Conservation (phyloP, 2,329 filamentous ascomycete species). For the Cytospora paraplurivora region DNA sequence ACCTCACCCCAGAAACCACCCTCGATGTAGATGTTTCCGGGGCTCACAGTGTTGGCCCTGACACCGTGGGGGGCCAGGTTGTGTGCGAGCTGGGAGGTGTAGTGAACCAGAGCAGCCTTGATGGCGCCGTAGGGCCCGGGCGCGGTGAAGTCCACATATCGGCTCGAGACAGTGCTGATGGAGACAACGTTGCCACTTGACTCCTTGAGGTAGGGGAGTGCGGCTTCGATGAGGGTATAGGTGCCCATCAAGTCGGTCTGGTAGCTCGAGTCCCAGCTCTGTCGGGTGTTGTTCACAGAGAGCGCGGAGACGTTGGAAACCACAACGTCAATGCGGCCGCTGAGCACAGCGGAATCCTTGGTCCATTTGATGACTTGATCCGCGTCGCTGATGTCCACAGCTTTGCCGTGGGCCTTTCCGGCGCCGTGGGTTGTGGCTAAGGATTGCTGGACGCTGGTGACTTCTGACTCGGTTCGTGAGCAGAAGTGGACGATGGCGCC, state of each 20-base stretch:
- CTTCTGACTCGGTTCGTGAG: constrained; percentile 29
- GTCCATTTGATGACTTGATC: constrained; percentile 29
- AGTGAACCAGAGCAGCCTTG: constrained; percentile 42
- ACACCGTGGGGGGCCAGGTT: constrained; percentile 39
- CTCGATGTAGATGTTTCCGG: constrained; percentile 42
- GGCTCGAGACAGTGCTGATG: constrained; percentile 40
- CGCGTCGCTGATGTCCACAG: constrained; percentile 26
- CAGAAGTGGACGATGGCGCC: constrained; percentile 32
- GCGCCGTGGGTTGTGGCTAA: constrained; percentile 11
- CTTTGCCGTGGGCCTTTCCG: constrained; percentile 25
- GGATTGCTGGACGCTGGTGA: constrained; percentile 18
- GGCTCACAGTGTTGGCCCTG: constrained; percentile 40
- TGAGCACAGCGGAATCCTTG: constrained; percentile 10
- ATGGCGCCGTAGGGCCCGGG: constrained; percentile 41
- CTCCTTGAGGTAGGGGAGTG: constrained; percentile 39
- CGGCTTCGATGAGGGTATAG: constrained; percentile 36
- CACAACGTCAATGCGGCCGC: constrained; percentile 29
- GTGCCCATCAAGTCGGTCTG: constrained; percentile 40
- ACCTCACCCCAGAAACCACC: constrained; percentile 42
- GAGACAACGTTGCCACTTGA: constrained; percentile 39
- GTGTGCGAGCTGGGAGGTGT: constrained; percentile 40
- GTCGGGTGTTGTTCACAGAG: constrained; percentile 33
- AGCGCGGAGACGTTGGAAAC: constrained; percentile 35
- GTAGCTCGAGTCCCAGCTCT: constrained; percentile 36
- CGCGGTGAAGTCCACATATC: constrained; percentile 41